Conservation (phyloP, 495 filamentous ascomycete species). For the Neurospora cerealis region DNA sequence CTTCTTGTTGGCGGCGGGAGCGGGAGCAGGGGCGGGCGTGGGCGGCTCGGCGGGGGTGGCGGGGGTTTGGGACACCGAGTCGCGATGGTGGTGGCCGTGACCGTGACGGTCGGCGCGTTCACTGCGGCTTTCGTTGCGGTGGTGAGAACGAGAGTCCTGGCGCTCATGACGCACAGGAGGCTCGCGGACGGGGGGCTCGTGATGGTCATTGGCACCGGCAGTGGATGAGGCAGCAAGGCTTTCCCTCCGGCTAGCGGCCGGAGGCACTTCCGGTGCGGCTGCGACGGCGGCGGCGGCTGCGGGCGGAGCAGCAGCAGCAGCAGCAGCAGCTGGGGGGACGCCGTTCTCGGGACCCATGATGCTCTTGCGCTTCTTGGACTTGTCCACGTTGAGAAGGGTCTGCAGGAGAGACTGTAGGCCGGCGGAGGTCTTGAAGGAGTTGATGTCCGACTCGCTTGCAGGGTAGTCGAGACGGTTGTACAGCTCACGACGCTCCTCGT, state of each 20-base stretch:
- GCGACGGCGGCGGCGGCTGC: conserved; percentile 23
- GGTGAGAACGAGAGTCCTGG: not conserved
- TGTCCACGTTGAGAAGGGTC: conserved; percentile 67
- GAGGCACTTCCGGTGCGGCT: conserved; percentile 20
- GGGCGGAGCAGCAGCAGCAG: conserved; percentile 7
- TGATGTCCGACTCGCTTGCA: conserved; percentile 53
- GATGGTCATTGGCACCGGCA: not conserved
- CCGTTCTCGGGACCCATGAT: conserved; percentile 47
- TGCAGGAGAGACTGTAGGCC: conserved; percentile 72
- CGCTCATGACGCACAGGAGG: not conserved
- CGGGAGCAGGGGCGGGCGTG: conserved; percentile 12
- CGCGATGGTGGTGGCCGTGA: conserved; percentile 24
- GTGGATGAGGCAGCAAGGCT: conserved; percentile 32
- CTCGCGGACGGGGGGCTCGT: not conserved
- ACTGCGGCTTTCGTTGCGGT: not conserved
- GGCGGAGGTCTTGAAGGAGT: conserved; percentile 66
- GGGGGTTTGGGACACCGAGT: conserved; percentile 39
- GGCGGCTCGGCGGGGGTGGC: conserved; percentile 22
- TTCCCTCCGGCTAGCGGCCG: conserved; percentile 35
- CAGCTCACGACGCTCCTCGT: conserved; percentile 82
- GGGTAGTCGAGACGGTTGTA: conserved; percentile 78
- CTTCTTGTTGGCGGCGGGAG: conserved; percentile 38
- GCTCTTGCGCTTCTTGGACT: conserved; percentile 66
- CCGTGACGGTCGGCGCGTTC: not conserved
- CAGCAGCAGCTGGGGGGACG: conserved; percentile 23